Evolutionary conservation across 1,284 basidiomycete genomes (phyloP).

Genomic region (Ceratobasidium papillatum): DNA sequence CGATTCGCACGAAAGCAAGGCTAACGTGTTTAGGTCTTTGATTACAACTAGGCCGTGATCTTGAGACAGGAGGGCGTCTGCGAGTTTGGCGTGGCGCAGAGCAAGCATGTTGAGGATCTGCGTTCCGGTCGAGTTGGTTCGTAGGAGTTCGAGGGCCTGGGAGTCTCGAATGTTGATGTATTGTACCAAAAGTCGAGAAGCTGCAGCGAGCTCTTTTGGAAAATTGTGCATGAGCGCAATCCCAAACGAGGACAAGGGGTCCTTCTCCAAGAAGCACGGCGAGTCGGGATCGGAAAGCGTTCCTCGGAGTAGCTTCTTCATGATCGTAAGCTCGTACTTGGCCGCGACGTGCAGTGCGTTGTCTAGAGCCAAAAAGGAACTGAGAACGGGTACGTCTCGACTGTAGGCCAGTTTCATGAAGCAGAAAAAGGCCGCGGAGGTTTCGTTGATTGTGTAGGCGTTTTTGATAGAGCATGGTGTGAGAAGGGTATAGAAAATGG

Average conservation of each 20-base stretch:
- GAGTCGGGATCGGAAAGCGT: not conserved
- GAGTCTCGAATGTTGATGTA: slow-evolving; percentile 6
- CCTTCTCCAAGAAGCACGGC: slow-evolving; percentile 9
- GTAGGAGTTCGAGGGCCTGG: slow-evolving; percentile 6
- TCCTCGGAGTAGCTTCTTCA: slow-evolving; percentile 12
- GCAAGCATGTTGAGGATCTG: slow-evolving; percentile 19
- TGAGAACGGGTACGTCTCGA: slow-evolving; percentile 10
- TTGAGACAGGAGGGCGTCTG: not conserved
- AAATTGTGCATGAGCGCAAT: slow-evolving; percentile 1
- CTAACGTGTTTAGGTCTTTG: not conserved
- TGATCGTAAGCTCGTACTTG: slow-evolving; percentile 18
- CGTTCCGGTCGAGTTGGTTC: not conserved
- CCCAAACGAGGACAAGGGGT: slow-evolving; percentile 9
- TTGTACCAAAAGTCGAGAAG: not conserved
- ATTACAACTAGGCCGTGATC: not conserved
- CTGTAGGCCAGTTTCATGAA: slow-evolving; percentile 20
- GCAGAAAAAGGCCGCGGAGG: not conserved
- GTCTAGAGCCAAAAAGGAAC: slow-evolving; percentile 17
- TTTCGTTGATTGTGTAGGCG: slow-evolving; percentile 7
- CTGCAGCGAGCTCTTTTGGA: not conserved
- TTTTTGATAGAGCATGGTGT: not conserved
- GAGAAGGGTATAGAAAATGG: not conserved
- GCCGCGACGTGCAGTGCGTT: not conserved
- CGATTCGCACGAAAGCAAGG: not conserved
- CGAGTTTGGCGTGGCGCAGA: slow-evolving; percentile 18